These are phyloP conservation scores for Apodospora peruviana DNA, from an alignment of 495 filamentous ascomycete genomes.

Conservation along the genomic window DNA sequence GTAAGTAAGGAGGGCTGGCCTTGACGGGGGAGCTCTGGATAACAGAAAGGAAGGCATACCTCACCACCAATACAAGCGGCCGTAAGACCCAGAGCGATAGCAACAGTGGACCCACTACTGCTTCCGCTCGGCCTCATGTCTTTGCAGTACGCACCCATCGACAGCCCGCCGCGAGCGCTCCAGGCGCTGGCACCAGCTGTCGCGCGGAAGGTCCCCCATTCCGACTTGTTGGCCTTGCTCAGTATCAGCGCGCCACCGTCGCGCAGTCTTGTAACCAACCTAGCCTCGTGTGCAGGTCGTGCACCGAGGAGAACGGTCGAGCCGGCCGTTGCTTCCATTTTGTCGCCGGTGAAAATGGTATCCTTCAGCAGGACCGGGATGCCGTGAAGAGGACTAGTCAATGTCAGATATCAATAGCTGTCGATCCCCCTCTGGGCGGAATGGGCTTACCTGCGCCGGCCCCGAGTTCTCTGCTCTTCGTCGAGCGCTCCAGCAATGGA, in stretches of 20 bases:
- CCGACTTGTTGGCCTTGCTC: conserved; percentile 1
- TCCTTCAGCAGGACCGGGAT: conserved; percentile 2
- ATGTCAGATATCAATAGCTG: no score
- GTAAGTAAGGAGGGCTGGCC: no score
- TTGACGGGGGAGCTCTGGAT: no score
- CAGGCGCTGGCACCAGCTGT: neutral
- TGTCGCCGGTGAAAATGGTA: neutral
- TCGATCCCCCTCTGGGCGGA: no score
- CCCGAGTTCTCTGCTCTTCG: no score
- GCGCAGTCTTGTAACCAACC: neutral
- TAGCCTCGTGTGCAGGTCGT: neutral
- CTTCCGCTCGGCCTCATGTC: neutral
- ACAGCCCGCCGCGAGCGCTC: neutral
- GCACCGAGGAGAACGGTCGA: neutral
- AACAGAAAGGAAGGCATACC: no score
- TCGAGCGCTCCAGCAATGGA: no score
- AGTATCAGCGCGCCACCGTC: conserved; percentile 1
- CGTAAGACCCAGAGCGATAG: neutral
- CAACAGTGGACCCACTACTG: neutral
- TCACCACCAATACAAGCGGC: neutral
- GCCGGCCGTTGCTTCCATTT: neutral
- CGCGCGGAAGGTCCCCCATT: neutral
- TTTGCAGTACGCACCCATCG: neutral
- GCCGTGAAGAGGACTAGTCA: conserved; percentile 1
- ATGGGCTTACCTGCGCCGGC: no score